Base-by-base conservation (phyloP, 306 rosid genomes). In the Pterocarpus macrocarpus region DNA sequence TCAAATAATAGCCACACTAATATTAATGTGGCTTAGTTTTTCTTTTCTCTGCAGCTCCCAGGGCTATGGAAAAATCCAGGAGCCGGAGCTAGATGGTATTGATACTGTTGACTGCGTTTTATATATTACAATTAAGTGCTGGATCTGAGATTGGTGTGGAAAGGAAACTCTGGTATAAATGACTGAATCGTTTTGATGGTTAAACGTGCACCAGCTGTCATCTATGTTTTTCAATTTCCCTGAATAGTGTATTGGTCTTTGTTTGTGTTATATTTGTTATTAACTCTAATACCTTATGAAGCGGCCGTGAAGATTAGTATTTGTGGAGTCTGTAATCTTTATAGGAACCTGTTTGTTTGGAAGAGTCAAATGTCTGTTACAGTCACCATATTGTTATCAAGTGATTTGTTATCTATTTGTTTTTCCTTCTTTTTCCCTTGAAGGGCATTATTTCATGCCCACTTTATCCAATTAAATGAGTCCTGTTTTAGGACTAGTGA, bases 301-400 rank as follows among this genome's bases (percentile, higher is more conserved):
- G 85, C 85, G 84, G 65, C 82, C 73, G 67, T 80, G 72, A 85
- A 45, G 77, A 61, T 80, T 82, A 80, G 75, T 75, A 85, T 82
- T 75, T 83, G 80, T 87, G 89, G 84, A 88, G 82, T 88, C 52
- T 80, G 84, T 82, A 81, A 82, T 86, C 85, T 70, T 85, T 64
- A 71, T 61, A 59, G 82, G 73, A 84, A 71, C 76, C 73, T 69
- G 57, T 64, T 84, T 82, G 88, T 81, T 78, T 83, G 77, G 85
- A 80, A 57, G 78, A 47, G 85, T 55, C 76, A 71, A 81, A 82
- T 83, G 72, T 49, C 55, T 80, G 78, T 81, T 78, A 17, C 68
- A 44, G 80, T 81, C 70, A 63, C 72, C 41, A 41, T 69, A 34
- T 57, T 70, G 73, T 35, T 75, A 41, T 50, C 12, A 2, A 3